phyloP scores from a whole-genome alignment of 805 yeast species.

The Ogataea populi-albae region DNA sequence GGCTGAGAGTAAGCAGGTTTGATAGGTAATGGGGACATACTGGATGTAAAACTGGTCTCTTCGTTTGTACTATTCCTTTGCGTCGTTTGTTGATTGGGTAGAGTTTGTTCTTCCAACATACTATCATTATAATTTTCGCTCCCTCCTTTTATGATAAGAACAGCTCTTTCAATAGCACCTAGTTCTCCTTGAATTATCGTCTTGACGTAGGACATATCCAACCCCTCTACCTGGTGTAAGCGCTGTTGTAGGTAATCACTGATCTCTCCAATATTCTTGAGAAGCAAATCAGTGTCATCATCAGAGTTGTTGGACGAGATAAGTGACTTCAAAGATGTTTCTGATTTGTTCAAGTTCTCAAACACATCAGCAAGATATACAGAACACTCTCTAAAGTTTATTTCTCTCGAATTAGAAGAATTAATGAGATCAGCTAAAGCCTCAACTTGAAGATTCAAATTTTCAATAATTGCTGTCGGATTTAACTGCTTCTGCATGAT shows the following conservation, averaged over 20 bases:
- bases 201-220: conserved; percentile 14
- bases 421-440: conserved; percentile 26
- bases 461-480: conserved; percentile 20
- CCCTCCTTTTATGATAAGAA: conserved; percentile 21
- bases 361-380: conserved; percentile 28
- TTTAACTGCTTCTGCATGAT: conserved; percentile 14
- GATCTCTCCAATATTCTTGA: conserved; percentile 9
- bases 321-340: conserved; percentile 18
- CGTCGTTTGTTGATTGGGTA: too few species aligned
- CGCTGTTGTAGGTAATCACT: conserved; percentile 14
- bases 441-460: conserved; percentile 24
- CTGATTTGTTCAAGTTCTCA: conserved; percentile 23
- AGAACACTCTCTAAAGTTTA: conserved; percentile 21
- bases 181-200: conserved; percentile 25
- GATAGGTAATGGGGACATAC: conserved; percentile 10
- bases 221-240: conserved; percentile 11
- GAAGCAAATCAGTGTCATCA: conserved; percentile 16
- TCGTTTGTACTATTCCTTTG: too few species aligned
- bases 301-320: conserved; percentile 10
- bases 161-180: conserved; percentile 23
- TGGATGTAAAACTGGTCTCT: too few species aligned
- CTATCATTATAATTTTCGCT: too few species aligned
- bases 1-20: conserved; percentile 21
- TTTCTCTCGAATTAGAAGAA: conserved; percentile 17
- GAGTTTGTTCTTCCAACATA: too few species aligned